Base-by-base conservation (phyloP, 441 rosid genomes). In the Hura crepitans region DNA sequence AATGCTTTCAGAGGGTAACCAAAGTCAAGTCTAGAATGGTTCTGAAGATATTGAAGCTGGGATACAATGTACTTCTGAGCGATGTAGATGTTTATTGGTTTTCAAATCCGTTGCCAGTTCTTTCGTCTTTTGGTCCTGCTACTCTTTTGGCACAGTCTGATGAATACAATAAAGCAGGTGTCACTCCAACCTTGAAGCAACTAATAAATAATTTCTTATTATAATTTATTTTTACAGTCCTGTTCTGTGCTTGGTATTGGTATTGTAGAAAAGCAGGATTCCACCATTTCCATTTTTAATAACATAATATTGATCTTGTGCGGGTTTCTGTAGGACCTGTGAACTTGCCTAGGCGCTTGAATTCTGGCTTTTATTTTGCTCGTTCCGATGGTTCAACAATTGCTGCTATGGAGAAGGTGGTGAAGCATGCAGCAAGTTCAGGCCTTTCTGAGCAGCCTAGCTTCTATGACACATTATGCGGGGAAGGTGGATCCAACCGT, bases 21-120 rank as follows among this genome's bases (percentile, higher is more conserved):
- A 89, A 95, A 83, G 93, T 83, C 65, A 95, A 95, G 78, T 95
- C 99, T 63, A 90, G 96, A 82, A 82, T 86, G 65, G 96, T 95
- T 67, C 72, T 88, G 77, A 85, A 82, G 86, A 88, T 92, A 77
- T 77, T 95, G 75, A 92, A 90, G 88, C 81, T 88, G 6, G 96
- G 97, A 31, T 90, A 87, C 76, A 90, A 87, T 72, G 97, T 90
- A 60, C 91, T 92, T 69, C 77, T 92, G 59, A 90, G 99, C 56
- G 96, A 94, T 62, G 97, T 89, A 22, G 97, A 92, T 76, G 87
- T 94, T 10, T 89, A 89, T 80, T 92, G 98, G 98, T 91, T 90
- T 80, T 78, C 58, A 79, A 87, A 88, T 79, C 93, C 98, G 0
- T 71, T 90, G 83, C 92, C 89, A 20, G 62, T 85, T 49, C 90